Conservation (phyloP, 345 rosid genomes). For the Acer negundo region DNA sequence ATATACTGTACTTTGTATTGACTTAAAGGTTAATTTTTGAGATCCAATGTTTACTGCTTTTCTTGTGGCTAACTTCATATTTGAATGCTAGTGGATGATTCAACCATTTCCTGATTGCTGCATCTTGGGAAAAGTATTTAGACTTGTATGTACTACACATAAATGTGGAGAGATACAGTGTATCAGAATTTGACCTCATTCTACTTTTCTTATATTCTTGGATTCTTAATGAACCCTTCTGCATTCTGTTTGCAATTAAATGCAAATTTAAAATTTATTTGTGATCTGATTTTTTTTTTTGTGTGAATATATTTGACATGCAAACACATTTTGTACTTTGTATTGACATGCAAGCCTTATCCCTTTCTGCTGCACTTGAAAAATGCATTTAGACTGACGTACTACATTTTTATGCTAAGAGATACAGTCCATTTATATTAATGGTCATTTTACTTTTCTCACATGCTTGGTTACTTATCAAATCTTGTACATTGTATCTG, state of each 20-base stretch:
- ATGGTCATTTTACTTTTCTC: background rate
- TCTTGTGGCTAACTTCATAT: conserved; percentile 3
- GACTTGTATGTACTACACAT: background rate
- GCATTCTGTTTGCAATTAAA: background rate
- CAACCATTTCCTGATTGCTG: conserved; percentile 1
- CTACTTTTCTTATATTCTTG: conserved; percentile 3
- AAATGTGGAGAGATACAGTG: background rate
- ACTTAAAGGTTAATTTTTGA: background rate
- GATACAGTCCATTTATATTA: background rate
- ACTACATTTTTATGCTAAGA: background rate
- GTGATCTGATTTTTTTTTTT: background rate
- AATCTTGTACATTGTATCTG: background rate
- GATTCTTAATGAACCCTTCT: background rate
- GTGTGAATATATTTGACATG: background rate
- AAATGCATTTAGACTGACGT: background rate
- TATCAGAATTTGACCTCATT: background rate
- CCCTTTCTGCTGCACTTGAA: background rate
- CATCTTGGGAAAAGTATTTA: background rate
- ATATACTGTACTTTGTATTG: background rate
- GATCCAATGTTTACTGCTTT: background rate
- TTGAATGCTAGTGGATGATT: background rate
- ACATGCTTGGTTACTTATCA: background rate
- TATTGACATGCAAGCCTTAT: background rate
- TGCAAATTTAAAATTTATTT: background rate
- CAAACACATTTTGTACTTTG: background rate